A percentile compares a stretch with the other conserved stretches of the same genome.
Evolutionary conservation across 1,284 basidiomycete species (phyloP).

Genomic region (Naganishia liquefaciens): DNA sequence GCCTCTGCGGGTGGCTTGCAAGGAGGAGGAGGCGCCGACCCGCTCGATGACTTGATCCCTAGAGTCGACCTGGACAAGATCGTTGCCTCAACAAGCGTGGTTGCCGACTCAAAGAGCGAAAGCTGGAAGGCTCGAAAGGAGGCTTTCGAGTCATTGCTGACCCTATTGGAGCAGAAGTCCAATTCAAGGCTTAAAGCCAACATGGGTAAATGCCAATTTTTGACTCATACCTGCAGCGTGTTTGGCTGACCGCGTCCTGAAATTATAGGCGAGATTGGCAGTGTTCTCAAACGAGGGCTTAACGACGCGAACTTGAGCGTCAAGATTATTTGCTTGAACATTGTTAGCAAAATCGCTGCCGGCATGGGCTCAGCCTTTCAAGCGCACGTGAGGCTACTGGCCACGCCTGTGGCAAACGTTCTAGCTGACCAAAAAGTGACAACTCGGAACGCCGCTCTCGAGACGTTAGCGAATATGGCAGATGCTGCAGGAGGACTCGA

Average conservation of each 20-base stretch:
- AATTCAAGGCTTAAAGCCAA: conserved; percentile 89
- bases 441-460: conserved; percentile 74
- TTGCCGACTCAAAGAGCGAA: conserved; percentile 81
- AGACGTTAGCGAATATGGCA: conserved; percentile 79
- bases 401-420: conserved; percentile 75
- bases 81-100: conserved; percentile 78
- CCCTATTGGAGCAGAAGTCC: conserved; percentile 79
- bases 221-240: conserved; percentile 27
- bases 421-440: conserved; percentile 91
- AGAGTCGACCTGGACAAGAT: conserved; percentile 89
- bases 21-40: conserved; percentile 61
- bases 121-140: conserved; percentile 98
- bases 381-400: conserved; percentile 76
- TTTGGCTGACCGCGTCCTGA: conserved; percentile 3
- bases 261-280: conserved; percentile 78
- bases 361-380: conserved; percentile 97
- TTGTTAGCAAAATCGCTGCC: conserved; percentile 81
- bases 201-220: conserved; percentile 66
- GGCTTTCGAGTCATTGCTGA: conserved; percentile 81
- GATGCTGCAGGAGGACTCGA: conserved; percentile 82
- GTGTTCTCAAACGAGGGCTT: conserved; percentile 83
- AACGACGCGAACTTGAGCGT: conserved; percentile 93
- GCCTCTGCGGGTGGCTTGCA: conserved; percentile 40
- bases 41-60: conserved; percentile 91
- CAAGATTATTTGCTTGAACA: conserved; percentile 84